A percentile compares a stretch with the other conserved stretches of the same genome.
phyloP scores from a whole-genome alignment of 2,329 filamentous ascomycete species.

The Fusarium kyushuense region DNA sequence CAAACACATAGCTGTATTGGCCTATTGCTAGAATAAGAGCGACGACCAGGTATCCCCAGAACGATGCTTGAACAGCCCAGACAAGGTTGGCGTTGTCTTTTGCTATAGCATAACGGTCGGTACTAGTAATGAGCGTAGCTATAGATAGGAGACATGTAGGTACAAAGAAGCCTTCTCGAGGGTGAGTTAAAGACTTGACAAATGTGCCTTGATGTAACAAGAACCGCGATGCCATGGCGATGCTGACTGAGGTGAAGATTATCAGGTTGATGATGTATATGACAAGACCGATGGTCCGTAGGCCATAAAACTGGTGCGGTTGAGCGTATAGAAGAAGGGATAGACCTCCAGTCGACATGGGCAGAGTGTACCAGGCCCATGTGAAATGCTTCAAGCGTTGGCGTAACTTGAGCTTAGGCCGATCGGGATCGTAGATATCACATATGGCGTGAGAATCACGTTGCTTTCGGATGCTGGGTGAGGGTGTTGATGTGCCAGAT shows the following conservation, averaged over 20 bases:
- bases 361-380: slow-evolving; percentile 80
- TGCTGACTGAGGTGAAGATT: slow-evolving; percentile 69
- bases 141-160: slow-evolving; percentile 77
- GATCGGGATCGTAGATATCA: slow-evolving; percentile 33
- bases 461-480: slow-evolving; percentile 7
- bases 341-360: slow-evolving; percentile 80
- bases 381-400: slow-evolving; percentile 69
- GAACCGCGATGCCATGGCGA: slow-evolving; percentile 70
- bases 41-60: slow-evolving; percentile 75
- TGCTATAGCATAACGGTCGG: slow-evolving; percentile 73
- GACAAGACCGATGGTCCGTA: slow-evolving; percentile 71
- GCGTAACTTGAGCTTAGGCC: slow-evolving; percentile 54
- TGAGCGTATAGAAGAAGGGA: slow-evolving; percentile 72
- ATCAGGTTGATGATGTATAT: slow-evolving; percentile 76
- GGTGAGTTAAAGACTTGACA: slow-evolving; percentile 68
- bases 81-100: slow-evolving; percentile 65
- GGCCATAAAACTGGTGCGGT: slow-evolving; percentile 72
- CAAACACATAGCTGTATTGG: slow-evolving; percentile 77
- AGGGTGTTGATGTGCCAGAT: slow-evolving; percentile 21
- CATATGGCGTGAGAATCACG: background rate
- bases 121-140: slow-evolving; percentile 74
- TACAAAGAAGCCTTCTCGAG: slow-evolving; percentile 77
- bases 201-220: slow-evolving; percentile 67
- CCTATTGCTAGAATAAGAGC: slow-evolving; percentile 71
- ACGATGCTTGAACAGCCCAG: slow-evolving; percentile 70